A percentile compares a stretch with the other conserved stretches of the same genome.
Conservation (phyloP, 495 filamentous ascomycete genomes). For the Parmelia sp. region DNA sequence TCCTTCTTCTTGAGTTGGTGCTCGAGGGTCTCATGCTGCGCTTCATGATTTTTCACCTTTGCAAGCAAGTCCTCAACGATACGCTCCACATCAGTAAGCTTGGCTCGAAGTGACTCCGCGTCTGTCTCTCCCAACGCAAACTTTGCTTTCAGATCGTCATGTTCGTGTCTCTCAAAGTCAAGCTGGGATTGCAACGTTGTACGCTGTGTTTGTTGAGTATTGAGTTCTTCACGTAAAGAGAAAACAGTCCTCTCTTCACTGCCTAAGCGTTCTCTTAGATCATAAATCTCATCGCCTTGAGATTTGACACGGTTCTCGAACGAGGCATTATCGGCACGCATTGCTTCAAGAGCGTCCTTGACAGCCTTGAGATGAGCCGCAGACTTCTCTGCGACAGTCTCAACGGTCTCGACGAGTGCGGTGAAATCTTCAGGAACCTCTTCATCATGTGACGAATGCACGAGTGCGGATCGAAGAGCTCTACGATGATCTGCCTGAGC, state of each 20-base stretch:
- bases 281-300: slow-evolving; percentile 35
- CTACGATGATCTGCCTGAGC: slow-evolving; percentile 46
- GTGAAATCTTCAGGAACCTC: slow-evolving; percentile 50
- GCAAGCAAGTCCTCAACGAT: slow-evolving; percentile 54
- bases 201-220: slow-evolving; percentile 53
- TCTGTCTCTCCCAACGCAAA: slow-evolving; percentile 74
- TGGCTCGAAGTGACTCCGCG: slow-evolving; percentile 65
- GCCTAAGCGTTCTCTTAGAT: slow-evolving; percentile 43
- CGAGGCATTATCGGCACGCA: slow-evolving; percentile 37
- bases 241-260: slow-evolving; percentile 36
- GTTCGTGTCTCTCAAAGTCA: slow-evolving; percentile 56
- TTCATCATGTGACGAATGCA: slow-evolving; percentile 52
- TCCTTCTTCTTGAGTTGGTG: slow-evolving; percentile 50
- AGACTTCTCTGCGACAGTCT: slow-evolving; percentile 46
- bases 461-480: slow-evolving; percentile 56
- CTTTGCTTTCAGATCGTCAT: slow-evolving; percentile 57
- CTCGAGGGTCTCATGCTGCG: slow-evolving; percentile 37
- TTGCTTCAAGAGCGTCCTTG: slow-evolving; percentile 15
- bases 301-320: slow-evolving; percentile 47
- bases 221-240: slow-evolving; percentile 38
- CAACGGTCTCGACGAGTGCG: slow-evolving; percentile 56
- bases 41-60: slow-evolving; percentile 59
- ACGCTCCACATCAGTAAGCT: slow-evolving; percentile 62
- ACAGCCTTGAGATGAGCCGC: slow-evolving; percentile 27
- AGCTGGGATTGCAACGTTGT: slow-evolving; percentile 57